Evolutionary conservation across 2,329 filamentous ascomycete species (phyloP).

Genomic region (Sordariomycetes sp.): DNA sequence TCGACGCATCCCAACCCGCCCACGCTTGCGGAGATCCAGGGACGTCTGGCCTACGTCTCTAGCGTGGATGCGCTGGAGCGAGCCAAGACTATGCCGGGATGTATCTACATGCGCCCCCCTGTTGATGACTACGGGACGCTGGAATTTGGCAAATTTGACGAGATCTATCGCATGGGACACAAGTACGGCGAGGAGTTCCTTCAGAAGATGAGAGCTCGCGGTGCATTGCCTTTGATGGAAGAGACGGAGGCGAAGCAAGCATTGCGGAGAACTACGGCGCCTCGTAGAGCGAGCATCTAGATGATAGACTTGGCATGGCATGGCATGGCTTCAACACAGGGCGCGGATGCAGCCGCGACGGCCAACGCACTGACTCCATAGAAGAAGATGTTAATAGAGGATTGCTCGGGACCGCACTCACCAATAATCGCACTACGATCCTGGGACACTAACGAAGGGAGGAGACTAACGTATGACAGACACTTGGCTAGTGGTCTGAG

Average conservation of each 20-base stretch:
- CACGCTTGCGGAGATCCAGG: constrained; percentile 92
- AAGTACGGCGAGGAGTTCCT: constrained; percentile 76
- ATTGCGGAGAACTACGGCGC: constrained; percentile 69
- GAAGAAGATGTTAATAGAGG: too few relatives aligned
- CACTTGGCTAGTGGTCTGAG: too few relatives aligned
- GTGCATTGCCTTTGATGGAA: constrained; percentile 59
- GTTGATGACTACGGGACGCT: constrained; percentile 90
- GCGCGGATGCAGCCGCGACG: too few relatives aligned
- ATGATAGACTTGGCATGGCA: too few relatives aligned
- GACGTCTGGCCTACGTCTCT: constrained; percentile 85
- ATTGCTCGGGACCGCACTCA: too few relatives aligned
- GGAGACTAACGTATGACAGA: too few relatives aligned
- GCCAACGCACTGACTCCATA: too few relatives aligned
- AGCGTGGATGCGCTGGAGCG: constrained; percentile 90
- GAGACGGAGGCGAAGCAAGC: constrained; percentile 72
- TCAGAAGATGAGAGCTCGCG: constrained; percentile 66
- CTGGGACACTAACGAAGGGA: too few relatives aligned
- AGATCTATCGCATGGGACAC: constrained; percentile 88
- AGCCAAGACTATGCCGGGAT: constrained; percentile 83
- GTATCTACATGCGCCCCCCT: constrained; percentile 92
- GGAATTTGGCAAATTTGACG: constrained; percentile 96
- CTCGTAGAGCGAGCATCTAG: constrained; percentile 67
- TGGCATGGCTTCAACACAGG: too few relatives aligned
- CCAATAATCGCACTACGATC: too few relatives aligned
- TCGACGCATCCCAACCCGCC: constrained; percentile 83